Base-by-base conservation (phyloP, 805 yeast genomes). In the Cyberlindnera euphorbiiphila region DNA sequence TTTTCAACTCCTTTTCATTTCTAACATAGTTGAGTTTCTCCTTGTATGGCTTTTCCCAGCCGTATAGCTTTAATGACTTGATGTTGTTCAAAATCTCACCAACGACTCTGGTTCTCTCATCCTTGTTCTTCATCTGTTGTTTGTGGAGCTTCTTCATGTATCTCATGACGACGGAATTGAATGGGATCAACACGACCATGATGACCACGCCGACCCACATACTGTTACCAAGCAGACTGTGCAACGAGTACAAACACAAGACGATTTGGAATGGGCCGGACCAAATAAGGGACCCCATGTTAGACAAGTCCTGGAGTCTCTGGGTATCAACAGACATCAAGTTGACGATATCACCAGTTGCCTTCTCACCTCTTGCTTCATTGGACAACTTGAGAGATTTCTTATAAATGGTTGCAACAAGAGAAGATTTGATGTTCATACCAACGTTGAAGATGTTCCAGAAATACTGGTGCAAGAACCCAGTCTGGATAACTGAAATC, bases 161-260 rank as follows among this genome's bases (percentile, higher is more conserved):
- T 51, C 74, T 72, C 44, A 88, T 83, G 47, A 89, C 66, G 16
- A 68, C 58, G 3, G 86, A 80, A 56, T 89, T 88, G 33, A 86
- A 54, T 5, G 96, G 96, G 47, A 88, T 77, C 74, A 87, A 78
- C 21, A 87, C 53, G 4, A 79, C 55, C 76, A 89, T 77, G 41
- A 91, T 78, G 22, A 73, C 61, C 11, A 91, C 94, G 59, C 98
- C 98, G 28, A 95, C 82, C 95, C 96, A 86, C 95, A 89, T 88
- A n/a, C 93, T 75, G 42, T 79, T 76, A 25, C 96, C 96, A 40
- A 89, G 61, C 30, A 89, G 63, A 4, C 74, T 72, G 59, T 87
- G 75, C 37, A 89, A 68, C 1, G 93, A 81, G 29, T 71, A 60
- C 44, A 89, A 68, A 68, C 97, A 87, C 40, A 89, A 62, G 17